These are phyloP conservation scores for Symbiodinium natans DNA, from an alignment of 73 alveolate genomes.

Conservation along the genomic window DNA sequence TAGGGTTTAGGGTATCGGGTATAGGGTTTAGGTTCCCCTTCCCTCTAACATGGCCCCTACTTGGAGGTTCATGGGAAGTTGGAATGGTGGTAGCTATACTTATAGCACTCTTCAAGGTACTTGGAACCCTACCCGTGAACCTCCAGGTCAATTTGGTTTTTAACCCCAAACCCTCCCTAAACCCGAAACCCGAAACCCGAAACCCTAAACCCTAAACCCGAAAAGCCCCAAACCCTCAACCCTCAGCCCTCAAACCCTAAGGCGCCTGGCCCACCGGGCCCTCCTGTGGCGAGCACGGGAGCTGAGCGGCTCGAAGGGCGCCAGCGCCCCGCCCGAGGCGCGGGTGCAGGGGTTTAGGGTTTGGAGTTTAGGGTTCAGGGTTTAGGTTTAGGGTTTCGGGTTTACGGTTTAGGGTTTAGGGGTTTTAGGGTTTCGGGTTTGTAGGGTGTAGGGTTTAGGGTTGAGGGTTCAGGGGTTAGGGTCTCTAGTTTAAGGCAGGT, in stretches of 20 bases:
- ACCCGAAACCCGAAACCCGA: too few relatives aligned
- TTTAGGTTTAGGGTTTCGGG: not conserved
- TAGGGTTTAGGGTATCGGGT: too few relatives aligned
- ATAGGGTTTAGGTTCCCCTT: not conserved
- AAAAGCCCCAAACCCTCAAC: too few relatives aligned
- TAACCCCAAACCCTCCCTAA: too few relatives aligned
- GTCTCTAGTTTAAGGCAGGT: too few relatives aligned
- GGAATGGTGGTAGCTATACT: not conserved
- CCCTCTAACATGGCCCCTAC: not conserved
- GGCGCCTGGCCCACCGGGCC: not conserved
- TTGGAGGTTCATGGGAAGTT: not conserved
- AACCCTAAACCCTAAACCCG: not conserved
- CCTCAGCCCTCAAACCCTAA: too few relatives aligned
- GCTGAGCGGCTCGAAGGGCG: not conserved
- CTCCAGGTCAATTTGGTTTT: too few relatives aligned
- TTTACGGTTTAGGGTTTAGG: too few relatives aligned
- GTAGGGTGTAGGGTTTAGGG: too few relatives aligned
- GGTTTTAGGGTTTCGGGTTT: too few relatives aligned
- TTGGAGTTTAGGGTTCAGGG: not conserved
- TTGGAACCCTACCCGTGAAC: too few relatives aligned
- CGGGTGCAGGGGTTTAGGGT: not conserved
- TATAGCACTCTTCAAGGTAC: not conserved
- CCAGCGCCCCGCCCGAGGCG: not conserved
- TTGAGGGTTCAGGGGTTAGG: too few relatives aligned
- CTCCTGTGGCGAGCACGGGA: not conserved